A percentile compares a stretch with the other conserved stretches of the same genome.
Conservation (phyloP, 1,139 yeast species). For the Lodderomyces beijingensis region DNA sequence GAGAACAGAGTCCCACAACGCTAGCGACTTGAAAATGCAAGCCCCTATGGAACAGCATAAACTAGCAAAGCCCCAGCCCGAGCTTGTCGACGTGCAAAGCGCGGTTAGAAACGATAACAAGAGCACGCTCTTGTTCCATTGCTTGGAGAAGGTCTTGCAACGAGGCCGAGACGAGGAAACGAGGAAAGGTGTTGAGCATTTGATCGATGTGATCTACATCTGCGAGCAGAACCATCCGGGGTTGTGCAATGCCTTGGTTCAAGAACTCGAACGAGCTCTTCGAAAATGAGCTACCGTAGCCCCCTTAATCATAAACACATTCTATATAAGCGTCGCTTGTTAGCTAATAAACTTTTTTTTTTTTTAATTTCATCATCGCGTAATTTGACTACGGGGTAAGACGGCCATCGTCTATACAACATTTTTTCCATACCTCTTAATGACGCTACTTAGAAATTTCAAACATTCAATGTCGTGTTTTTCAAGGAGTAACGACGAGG, state of each 20-base stretch:
- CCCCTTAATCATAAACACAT: no score
- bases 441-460: no score
- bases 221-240: constrained; percentile 59
- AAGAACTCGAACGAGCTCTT: constrained; percentile 33
- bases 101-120: neutral
- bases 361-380: no score
- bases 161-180: constrained; percentile 51
- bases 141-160: constrained; percentile 35
- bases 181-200: constrained; percentile 34
- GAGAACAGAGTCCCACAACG: neutral
- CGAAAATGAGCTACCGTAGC: no score
- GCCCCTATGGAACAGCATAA: neutral
- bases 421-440: no score
- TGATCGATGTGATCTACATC: constrained; percentile 33
- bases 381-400: no score
- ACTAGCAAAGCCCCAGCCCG: neutral
- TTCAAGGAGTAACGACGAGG: no score
- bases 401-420: no score
- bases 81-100: neutral
- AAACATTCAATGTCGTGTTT: no score
- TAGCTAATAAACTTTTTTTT: no score
- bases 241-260: constrained; percentile 58
- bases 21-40: neutral
- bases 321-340: no score
- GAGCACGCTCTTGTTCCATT: constrained; percentile 15